These are phyloP conservation scores for Hypoxylon fragiforme DNA, from an alignment of 495 filamentous ascomycete species.

Conservation along the genomic window DNA sequence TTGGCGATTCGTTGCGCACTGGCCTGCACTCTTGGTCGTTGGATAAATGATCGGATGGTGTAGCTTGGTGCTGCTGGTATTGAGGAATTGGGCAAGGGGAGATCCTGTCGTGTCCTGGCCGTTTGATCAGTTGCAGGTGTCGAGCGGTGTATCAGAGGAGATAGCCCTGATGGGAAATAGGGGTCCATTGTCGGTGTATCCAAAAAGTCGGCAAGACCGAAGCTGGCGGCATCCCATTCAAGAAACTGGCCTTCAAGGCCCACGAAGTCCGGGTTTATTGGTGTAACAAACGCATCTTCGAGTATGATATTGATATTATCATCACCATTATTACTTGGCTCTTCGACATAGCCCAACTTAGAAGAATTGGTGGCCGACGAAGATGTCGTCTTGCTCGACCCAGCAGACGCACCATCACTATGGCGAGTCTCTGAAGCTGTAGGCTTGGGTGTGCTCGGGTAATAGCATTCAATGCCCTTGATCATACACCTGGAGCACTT, in stretches of 20 bases:
- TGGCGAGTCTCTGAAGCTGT: conserved; percentile 26
- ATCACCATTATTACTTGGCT: neutral
- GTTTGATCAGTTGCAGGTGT: conserved; percentile 3
- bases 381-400: neutral
- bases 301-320: neutral
- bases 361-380: too few species aligned
- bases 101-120: conserved; percentile 2
- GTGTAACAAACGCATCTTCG: neutral
- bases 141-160: neutral
- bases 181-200: neutral
- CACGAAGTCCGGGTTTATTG: neutral
- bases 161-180: neutral
- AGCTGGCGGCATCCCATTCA: neutral
- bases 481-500: conserved; percentile 47
- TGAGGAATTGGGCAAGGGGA: conserved; percentile 16
- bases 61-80: conserved; percentile 40
- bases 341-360: neutral
- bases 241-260: neutral
- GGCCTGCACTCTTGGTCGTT: conserved; percentile 34
- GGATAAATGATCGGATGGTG: conserved; percentile 38
- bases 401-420: neutral
- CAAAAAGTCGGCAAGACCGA: neutral
- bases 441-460: conserved; percentile 33
- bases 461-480: conserved; percentile 45
- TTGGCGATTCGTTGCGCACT: conserved; percentile 41